phyloP scores from a whole-genome alignment of 768 basidiomycete species.

The Auriscalpium orientale region DNA sequence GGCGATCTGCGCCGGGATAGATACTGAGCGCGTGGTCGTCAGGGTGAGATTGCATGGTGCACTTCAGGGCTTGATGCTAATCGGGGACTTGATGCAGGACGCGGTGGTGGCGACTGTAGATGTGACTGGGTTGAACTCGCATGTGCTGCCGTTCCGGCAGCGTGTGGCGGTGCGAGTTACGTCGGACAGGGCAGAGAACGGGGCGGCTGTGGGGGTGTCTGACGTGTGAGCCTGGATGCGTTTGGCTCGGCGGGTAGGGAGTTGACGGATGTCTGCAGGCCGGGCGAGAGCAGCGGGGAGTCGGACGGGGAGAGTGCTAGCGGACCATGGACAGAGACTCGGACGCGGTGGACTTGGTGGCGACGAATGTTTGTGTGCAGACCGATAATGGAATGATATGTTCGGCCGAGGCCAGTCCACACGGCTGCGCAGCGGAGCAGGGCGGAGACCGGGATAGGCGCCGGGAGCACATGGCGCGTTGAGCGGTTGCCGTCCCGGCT shows the following conservation, averaged over 20 bases:
- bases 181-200: constrained; percentile 1
- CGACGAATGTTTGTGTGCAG: too few species aligned
- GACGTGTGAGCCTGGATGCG: background rate
- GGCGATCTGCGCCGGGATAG: constrained; percentile 3
- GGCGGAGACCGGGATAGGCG: too few species aligned
- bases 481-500: too few species aligned
- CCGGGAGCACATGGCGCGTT: too few species aligned
- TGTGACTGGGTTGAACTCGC: background rate
- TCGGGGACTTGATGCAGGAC: background rate
- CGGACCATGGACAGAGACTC: too few species aligned
- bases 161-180: constrained; percentile 6
- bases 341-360: too few species aligned
- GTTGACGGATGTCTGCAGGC: too few species aligned
- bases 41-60: background rate
- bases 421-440: too few species aligned
- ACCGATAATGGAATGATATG: too few species aligned
- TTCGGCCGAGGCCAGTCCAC: too few species aligned
- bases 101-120: constrained; percentile 6
- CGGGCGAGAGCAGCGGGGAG: too few species aligned
- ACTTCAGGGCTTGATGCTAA: background rate
- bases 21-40: constrained; percentile 3
- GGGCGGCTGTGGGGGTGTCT: background rate
- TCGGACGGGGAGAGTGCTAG: too few species aligned
- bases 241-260: background rate
- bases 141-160: constrained; percentile 11